Conservation (phyloP, 2,329 filamentous ascomycete genomes). For the Chaetothyriales sp. region DNA sequence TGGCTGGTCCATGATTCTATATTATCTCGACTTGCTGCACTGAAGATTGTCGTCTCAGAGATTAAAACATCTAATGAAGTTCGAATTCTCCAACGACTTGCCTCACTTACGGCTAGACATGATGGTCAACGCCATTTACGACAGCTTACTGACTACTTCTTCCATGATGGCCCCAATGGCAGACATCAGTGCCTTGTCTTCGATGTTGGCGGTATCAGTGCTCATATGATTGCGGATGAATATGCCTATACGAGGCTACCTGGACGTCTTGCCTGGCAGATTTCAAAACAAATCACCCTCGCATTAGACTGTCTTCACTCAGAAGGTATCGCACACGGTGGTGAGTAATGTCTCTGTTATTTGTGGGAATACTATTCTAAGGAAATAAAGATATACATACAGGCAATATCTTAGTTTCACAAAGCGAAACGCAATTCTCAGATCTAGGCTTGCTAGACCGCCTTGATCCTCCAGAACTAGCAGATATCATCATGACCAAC, state of each 20-base stretch:
- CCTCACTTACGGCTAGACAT: slow-evolving; percentile 4
- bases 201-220: slow-evolving; percentile 12
- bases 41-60: slow-evolving; percentile 6
- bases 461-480: slow-evolving; percentile 5
- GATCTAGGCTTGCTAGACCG: slow-evolving; percentile 5
- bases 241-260: slow-evolving; percentile 6
- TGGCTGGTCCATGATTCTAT: slow-evolving; percentile 24
- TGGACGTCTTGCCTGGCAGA: slow-evolving; percentile 10
- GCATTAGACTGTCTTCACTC: slow-evolving; percentile 12
- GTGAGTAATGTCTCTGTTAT: slow-evolving; percentile 5
- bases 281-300: slow-evolving; percentile 11
- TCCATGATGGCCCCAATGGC: slow-evolving; percentile 17
- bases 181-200: slow-evolving; percentile 16
- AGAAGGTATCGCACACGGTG: slow-evolving; percentile 10
- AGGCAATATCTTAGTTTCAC: slow-evolving; percentile 11
- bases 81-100: slow-evolving; percentile 7
- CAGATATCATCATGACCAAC: slow-evolving; percentile 2
- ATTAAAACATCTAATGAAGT: slow-evolving; percentile 5
- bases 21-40: slow-evolving; percentile 5
- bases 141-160: slow-evolving; percentile 10
- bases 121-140: slow-evolving; percentile 5
- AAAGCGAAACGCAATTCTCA: slow-evolving; percentile 2
- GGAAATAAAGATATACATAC: slow-evolving; percentile 9
- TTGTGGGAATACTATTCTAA: slow-evolving; percentile 1
- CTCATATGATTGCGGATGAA: slow-evolving; percentile 8